phyloP scores from a whole-genome alignment of 2,329 filamentous ascomycete species.

The Hypoxylon sp. region DNA sequence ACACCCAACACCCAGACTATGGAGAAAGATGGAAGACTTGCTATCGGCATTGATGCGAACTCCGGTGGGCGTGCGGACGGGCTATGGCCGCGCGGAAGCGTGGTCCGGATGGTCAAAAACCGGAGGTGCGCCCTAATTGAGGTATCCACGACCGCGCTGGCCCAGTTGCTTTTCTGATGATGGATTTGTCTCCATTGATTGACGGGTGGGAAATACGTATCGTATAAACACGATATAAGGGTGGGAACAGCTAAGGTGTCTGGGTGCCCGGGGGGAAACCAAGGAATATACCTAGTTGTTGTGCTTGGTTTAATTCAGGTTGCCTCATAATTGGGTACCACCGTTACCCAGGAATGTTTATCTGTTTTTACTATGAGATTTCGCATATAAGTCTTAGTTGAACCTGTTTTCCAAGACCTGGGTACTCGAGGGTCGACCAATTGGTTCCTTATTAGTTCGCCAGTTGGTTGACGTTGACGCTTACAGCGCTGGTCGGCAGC shows the following conservation, averaged over 20 bases:
- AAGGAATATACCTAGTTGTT: background rate
- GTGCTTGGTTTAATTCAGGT: background rate
- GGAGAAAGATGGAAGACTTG: conserved; percentile 6
- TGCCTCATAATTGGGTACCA: background rate
- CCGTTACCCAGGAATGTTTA: background rate
- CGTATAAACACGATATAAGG: too few relatives aligned
- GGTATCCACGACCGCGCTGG: conserved; percentile 19
- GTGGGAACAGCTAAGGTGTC: background rate
- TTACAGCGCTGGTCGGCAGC: conserved; percentile 31
- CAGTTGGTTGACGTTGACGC: background rate
- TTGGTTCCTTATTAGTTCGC: background rate
- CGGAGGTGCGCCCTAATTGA: conserved; percentile 26
- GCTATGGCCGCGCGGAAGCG: conserved; percentile 17
- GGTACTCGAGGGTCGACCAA: conserved; percentile 7
- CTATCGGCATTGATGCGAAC: conserved; percentile 12
- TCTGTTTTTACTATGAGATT: background rate
- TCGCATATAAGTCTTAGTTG: background rate
- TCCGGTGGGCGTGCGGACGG: conserved; percentile 21
- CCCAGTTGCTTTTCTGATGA: background rate
- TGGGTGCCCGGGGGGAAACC: background rate
- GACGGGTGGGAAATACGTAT: too few relatives aligned
- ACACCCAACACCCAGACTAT: background rate
- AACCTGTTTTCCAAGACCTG: background rate
- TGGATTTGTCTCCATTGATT: too few relatives aligned
- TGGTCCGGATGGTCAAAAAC: conserved; percentile 22